Base-by-base conservation (phyloP, 228 moss, liverwort and hornwort genomes). In the Sphagnum fallax region DNA sequence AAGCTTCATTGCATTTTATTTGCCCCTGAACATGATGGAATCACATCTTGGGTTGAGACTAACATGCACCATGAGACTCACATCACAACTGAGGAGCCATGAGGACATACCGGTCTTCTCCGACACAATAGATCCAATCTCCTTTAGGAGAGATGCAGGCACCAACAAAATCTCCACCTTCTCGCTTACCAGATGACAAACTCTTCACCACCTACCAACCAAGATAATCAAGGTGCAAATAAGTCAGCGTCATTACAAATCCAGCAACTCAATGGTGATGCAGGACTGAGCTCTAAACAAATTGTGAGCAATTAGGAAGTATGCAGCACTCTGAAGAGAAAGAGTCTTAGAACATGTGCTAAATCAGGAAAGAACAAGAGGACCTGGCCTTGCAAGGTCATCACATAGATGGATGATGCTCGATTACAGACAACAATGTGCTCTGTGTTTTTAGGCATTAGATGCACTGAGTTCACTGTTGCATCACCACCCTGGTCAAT, bases 331-430 rank as follows among this genome's bases (percentile, higher is more conserved):
- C 32, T 32, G 32, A 32, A 32, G 32, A 32, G 32, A 32, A 32
- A 32, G 32, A 32, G 32, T 32, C 32, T 32, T 3, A 32, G 32
- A 32, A 32, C 2, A 32, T 32, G 32, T 32, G 32, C 2, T 32
- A 32, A 32, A 32, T 32, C 32, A 32, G 32, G 32, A 32, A 32
- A 32, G 32, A 32, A 32, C 32, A 32, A 32, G 32, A 69, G 52
- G 47, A 97, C 97, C 93, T 98, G 98, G 81, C 98, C 98, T 80
- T 95, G 95, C 69, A 92, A 63, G 5, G 92, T 92, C 95, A 95
- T 92, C 50, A 95, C 80, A 55, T 92, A 95, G 61, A 95, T 85
- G 16, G 95, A 87, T 60, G 95, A 95, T 11, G 95, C 87, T 75
- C 95, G 87, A 80, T 92, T 95, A 72, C 91, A 95, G 10, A 95